Evolutionary conservation across 805 yeast species (phyloP), one percentile per base, ranked within the genome.

Genomic region (Saccharomycopsis fibuligera): DNA sequence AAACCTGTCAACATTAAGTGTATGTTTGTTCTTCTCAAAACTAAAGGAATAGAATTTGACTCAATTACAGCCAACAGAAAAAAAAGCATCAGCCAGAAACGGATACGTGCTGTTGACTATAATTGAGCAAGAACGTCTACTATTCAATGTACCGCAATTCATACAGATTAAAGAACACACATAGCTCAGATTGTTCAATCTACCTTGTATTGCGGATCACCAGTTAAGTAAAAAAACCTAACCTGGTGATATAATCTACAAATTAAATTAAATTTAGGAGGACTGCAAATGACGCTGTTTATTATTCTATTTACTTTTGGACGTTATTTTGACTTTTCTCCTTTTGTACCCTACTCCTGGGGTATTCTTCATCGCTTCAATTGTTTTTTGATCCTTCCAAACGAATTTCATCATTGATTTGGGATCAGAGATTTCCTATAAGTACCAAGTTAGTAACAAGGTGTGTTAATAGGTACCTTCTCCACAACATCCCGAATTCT

Each of bases 361-460:
- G 10, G 14, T 19, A 35, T 19, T 16, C 16, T 6, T 19, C 9
- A 16, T 6, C 16, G 8, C 39, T 8, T 16, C 19, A 16, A 9
- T n/a, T 9, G 8, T 19, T 16, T 9, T 8, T 17, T 22, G 44
- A 42, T n/a, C 41, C 45, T 42, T 31, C 45, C 45, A 42, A 42
- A 42, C 9, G 16, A 6, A 6, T 24, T 41, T 25, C 19, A 37
- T n/a, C 12, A n/a, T 10, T 40, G n/a, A 16, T 21, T 12, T 12
- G 38, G 19, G 24, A 31, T 42, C 45, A 42, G 45, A 42, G 45
- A 42, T 5, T 12, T 40, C 33, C 12, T 40, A 42, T 12, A 6
- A 19, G 36, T 31, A 42, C 45, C 45, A 17, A 14, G 27, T 35
- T 10, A 35, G 47, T 44, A 44, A 44, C 47, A 44, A 44, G 47